Percentiles rank a stretch among this genome's conserved stretches.
Evolutionary conservation across 805 yeast species (phyloP).

Genomic region (Suhomyces emberorum): DNA sequence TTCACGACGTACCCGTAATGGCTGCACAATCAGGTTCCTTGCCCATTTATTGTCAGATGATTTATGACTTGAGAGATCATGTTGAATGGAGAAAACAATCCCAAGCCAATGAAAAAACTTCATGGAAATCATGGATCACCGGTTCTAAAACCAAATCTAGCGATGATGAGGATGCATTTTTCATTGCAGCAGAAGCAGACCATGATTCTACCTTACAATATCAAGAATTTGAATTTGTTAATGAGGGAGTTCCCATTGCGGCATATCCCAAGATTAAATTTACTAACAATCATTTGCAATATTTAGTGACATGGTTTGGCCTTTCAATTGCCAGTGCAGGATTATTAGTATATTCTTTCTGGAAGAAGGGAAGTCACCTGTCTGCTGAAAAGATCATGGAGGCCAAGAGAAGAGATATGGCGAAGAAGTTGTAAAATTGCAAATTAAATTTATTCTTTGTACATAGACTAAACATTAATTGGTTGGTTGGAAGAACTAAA

Average conservation of each 20-base stretch:
- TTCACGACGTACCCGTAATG: constrained; percentile 82
- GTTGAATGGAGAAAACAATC: constrained; percentile 41
- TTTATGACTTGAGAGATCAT: constrained; percentile 64
- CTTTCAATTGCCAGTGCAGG: constrained; percentile 70
- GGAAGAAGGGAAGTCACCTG: constrained; percentile 27
- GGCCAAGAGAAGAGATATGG: constrained; percentile 39
- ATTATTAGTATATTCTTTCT: constrained; percentile 45
- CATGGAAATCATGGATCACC: constrained; percentile 11
- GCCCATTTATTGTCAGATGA: constrained; percentile 74
- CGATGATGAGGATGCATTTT: constrained; percentile 13
- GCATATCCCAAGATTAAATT: constrained; percentile 75
- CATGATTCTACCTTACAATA: constrained; percentile 34
- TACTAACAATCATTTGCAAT: constrained; percentile 88
- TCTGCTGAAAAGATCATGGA: constrained; percentile 40
- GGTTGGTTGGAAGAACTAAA: constrained; percentile 18
- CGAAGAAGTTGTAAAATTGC: constrained; percentile 12
- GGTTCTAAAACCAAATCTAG: not conserved
- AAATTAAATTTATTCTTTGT: not conserved
- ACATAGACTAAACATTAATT: constrained; percentile 1
- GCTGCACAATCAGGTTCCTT: constrained; percentile 60
- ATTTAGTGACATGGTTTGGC: constrained; percentile 94
- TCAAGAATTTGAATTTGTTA: constrained; percentile 53
- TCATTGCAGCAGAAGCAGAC: constrained; percentile 17
- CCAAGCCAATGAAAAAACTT: constrained; percentile 4
- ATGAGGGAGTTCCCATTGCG: constrained; percentile 90